These are phyloP conservation scores for Cardamine resedifolia DNA, from an alignment of 345 rosid genomes.

Conservation along the genomic window DNA sequence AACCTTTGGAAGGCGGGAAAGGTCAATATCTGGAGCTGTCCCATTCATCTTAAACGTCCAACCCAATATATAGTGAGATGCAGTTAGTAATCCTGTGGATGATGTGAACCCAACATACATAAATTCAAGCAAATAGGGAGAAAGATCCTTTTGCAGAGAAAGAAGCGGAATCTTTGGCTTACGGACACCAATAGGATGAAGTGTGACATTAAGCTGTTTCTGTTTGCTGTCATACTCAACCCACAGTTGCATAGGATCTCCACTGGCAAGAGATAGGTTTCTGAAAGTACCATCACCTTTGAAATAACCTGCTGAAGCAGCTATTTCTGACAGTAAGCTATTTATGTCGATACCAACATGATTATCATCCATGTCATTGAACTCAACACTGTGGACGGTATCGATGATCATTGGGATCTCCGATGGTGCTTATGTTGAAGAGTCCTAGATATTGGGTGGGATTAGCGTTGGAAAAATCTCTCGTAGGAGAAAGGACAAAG, in stretches of 20 bases:
- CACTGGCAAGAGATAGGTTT: conserved; percentile 35
- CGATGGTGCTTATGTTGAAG: neutral
- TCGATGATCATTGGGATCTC: conserved; percentile 30
- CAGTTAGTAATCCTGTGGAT: neutral
- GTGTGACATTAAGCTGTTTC: conserved; percentile 44
- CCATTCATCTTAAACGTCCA: conserved; percentile 44
- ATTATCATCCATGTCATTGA: neutral
- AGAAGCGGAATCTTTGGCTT: conserved; percentile 39
- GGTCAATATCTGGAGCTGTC: conserved; percentile 32
- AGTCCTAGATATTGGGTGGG: conserved; percentile 21
- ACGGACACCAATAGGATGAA: conserved; percentile 36
- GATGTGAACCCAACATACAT: conserved; percentile 33
- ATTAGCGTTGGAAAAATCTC: neutral
- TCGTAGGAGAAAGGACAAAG: conserved; percentile 29
- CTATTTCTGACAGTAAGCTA: conserved; percentile 32
- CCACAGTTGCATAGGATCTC: conserved; percentile 50
- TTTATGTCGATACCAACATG: conserved; percentile 62
- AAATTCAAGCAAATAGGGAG: conserved; percentile 39
- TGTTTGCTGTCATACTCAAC: conserved; percentile 48
- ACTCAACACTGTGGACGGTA: too few relatives aligned
- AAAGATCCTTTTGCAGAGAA: conserved; percentile 33
- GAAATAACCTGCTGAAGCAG: conserved; percentile 42
- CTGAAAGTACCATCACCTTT: conserved; percentile 5
- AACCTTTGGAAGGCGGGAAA: conserved; percentile 3
- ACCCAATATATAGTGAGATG: conserved; percentile 16